phyloP scores from a whole-genome alignment of 768 basidiomycete species.

The Chalciporus chontae region DNA sequence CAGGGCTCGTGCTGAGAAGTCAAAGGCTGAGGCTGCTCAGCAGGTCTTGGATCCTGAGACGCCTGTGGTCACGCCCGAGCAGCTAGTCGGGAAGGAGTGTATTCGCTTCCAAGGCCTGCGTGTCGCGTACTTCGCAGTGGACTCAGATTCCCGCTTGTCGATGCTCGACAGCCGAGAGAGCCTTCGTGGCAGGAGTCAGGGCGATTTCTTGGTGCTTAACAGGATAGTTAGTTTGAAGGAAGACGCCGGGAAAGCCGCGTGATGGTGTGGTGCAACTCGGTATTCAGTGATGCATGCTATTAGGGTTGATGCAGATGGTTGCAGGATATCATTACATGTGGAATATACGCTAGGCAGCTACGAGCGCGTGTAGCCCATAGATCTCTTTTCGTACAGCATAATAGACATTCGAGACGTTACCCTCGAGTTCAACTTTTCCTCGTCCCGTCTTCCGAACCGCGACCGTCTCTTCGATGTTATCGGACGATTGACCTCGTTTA shows the following conservation, averaged over 20 bases:
- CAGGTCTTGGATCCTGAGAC: slow-evolving; percentile 45
- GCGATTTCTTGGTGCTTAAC: slow-evolving; percentile 84
- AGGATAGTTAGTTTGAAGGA: slow-evolving; percentile 94
- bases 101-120: slow-evolving; percentile 96
- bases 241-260: slow-evolving; percentile 70
- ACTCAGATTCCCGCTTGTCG: slow-evolving; percentile 75
- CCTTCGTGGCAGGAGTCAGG: slow-evolving; percentile 48
- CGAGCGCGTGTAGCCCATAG: slow-evolving; percentile 86
- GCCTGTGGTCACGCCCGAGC: slow-evolving; percentile 67
- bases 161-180: slow-evolving; percentile 54
- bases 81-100: slow-evolving; percentile 86
- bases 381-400: slow-evolving; percentile 87
- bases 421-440: slow-evolving; percentile 87
- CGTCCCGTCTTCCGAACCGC: slow-evolving; percentile 85
- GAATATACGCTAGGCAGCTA: slow-evolving; percentile 50
- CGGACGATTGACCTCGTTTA: slow-evolving; percentile 38
- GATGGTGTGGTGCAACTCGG: background rate
- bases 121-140: slow-evolving; percentile 91
- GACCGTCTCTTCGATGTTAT: slow-evolving; percentile 62
- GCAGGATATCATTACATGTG: slow-evolving; percentile 8
- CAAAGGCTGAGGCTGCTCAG: slow-evolving; percentile 41
- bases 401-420: slow-evolving; percentile 83
- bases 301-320: background rate
- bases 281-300: background rate
- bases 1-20: slow-evolving; percentile 57